These are phyloP conservation scores for Evansstolkia leycettana DNA, from an alignment of 495 filamentous ascomycete genomes.

Conservation along the genomic window DNA sequence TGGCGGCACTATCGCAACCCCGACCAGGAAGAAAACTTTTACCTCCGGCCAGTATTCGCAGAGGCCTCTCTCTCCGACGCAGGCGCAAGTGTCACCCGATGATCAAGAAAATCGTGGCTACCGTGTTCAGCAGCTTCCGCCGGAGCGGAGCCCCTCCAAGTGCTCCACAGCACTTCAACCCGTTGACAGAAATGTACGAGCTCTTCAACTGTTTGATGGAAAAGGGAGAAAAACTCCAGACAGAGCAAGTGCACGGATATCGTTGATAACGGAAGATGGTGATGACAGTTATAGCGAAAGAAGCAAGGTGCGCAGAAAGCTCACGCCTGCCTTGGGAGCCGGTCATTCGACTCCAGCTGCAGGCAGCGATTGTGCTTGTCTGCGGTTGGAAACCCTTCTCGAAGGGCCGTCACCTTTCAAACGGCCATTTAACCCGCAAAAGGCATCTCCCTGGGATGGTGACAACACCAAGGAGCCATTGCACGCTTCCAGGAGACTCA, in stretches of 20 bases:
- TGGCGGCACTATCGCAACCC: slow-evolving; percentile 48
- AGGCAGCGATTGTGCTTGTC: slow-evolving; percentile 1
- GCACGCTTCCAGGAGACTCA: not conserved
- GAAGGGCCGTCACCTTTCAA: slow-evolving; percentile 20
- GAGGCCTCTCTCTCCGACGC: too few relatives aligned
- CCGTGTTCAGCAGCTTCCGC: not conserved
- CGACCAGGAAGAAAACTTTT: slow-evolving; percentile 38
- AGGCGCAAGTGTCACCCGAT: slow-evolving; percentile 3
- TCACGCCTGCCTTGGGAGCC: not conserved
- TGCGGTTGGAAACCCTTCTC: slow-evolving; percentile 25
- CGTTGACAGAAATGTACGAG: slow-evolving; percentile 12
- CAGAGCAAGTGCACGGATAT: not conserved
- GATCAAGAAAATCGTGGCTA: not conserved
- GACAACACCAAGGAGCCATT: not conserved
- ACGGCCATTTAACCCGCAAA: slow-evolving; percentile 7
- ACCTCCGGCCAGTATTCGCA: not conserved
- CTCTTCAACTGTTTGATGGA: not conserved
- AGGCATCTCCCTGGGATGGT: not conserved
- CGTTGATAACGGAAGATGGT: slow-evolving; percentile 30
- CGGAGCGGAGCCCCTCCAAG: not conserved
- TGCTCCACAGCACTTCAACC: slow-evolving; percentile 10
- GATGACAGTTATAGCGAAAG: slow-evolving; percentile 10
- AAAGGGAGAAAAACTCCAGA: slow-evolving; percentile 5
- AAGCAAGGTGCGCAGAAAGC: not conserved
- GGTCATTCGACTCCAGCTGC: not conserved